Evolutionary conservation across 306 rosid genomes (phyloP).

Genomic region (Quercus aquifolioides): DNA sequence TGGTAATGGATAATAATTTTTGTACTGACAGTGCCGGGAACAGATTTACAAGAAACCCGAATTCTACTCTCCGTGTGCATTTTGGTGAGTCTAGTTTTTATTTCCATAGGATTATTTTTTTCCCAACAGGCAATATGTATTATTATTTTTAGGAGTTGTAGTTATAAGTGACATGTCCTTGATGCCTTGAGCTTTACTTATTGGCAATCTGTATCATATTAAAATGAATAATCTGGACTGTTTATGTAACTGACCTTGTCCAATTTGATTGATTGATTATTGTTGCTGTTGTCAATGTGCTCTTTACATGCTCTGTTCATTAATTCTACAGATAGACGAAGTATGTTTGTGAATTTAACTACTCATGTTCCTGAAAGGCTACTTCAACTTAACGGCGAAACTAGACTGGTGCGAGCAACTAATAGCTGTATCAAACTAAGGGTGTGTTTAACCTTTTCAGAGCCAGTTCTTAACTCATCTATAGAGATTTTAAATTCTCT

Average conservation of each 20-base stretch:
- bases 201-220: neutral
- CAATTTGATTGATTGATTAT: too few species aligned
- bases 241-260: too few species aligned
- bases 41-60: too few species aligned
- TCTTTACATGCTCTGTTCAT: constrained; percentile 15
- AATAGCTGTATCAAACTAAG: constrained; percentile 49
- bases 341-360: constrained; percentile 52
- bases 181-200: neutral
- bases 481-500: constrained; percentile 45
- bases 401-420: constrained; percentile 79
- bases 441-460: constrained; percentile 67
- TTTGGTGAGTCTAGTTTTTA: constrained; percentile 43
- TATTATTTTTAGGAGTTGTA: neutral
- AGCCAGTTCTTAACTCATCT: constrained; percentile 77
- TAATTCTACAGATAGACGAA: constrained; percentile 69
- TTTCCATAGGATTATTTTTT: neutral
- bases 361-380: constrained; percentile 63
- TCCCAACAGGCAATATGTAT: neutral
- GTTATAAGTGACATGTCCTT: neutral
- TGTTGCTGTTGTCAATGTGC: neutral
- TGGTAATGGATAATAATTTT: too few species aligned
- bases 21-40: too few species aligned
- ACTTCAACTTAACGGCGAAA: constrained; percentile 59
- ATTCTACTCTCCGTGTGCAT: too few species aligned
- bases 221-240: neutral